Evolutionary conservation across 129 eudicot species (phyloP).

Genomic region (Scalesia atractyloides): DNA sequence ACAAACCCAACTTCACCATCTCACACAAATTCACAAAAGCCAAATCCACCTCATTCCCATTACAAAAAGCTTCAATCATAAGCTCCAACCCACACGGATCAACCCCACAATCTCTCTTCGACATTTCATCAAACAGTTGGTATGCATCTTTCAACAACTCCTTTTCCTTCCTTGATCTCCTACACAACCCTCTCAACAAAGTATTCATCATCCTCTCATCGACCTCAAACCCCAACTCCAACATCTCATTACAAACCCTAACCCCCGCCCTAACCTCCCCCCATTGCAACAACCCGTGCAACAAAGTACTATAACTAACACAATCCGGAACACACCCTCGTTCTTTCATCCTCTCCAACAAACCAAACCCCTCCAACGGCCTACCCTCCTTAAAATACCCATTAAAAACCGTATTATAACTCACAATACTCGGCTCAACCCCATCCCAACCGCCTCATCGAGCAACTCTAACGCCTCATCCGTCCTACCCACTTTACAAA

Average conservation of each 20-base stretch:
- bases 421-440: slow-evolving; percentile 60
- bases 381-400: slow-evolving; percentile 81
- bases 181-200: slow-evolving; percentile 64
- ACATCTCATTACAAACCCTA: slow-evolving; percentile 59
- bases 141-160: slow-evolving; percentile 44
- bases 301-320: slow-evolving; percentile 67
- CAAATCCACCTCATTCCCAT: slow-evolving; percentile 44
- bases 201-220: slow-evolving; percentile 80
- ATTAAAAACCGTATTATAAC: slow-evolving; percentile 68
- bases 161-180: slow-evolving; percentile 50
- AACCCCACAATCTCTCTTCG: slow-evolving; percentile 32
- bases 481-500: slow-evolving; percentile 88
- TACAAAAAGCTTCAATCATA: slow-evolving; percentile 56
- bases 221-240: slow-evolving; percentile 47
- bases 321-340: slow-evolving; percentile 57
- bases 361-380: slow-evolving; percentile 60
- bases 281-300: slow-evolving; percentile 88
- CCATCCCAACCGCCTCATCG: slow-evolving; percentile 59
- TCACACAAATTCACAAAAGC: slow-evolving; percentile 50
- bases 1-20: slow-evolving; percentile 49
- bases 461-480: slow-evolving; percentile 81
- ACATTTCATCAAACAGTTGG: slow-evolving; percentile 67
- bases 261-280: slow-evolving; percentile 48
- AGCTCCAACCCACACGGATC: slow-evolving; percentile 49
- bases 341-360: slow-evolving; percentile 66